Conservation (phyloP, 2,329 filamentous ascomycete genomes). For the Aspergillus sp. region DNA sequence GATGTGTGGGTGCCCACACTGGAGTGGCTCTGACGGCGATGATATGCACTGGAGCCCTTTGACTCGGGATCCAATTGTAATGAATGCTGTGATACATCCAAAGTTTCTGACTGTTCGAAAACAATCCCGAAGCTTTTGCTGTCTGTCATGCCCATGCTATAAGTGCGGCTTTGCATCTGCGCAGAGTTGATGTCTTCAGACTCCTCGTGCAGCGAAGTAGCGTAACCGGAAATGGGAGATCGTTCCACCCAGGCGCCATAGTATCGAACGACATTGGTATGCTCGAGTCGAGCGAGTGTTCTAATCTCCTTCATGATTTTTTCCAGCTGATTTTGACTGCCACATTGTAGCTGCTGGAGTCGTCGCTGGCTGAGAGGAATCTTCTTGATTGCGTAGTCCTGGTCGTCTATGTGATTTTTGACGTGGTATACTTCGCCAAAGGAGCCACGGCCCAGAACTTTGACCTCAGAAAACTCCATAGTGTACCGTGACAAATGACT, state of each 20-base stretch:
- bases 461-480: constrained; percentile 56
- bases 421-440: constrained; percentile 67
- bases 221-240: constrained; percentile 28
- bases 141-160: constrained; percentile 23
- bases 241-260: constrained; percentile 66
- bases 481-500: constrained; percentile 48
- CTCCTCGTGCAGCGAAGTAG: constrained; percentile 10
- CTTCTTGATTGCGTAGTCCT: constrained; percentile 67
- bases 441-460: constrained; percentile 63
- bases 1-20: constrained; percentile 45
- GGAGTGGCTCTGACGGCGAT: constrained; percentile 30
- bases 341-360: constrained; percentile 54
- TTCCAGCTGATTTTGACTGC: constrained; percentile 57
- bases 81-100: constrained; percentile 8
- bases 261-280: constrained; percentile 68
- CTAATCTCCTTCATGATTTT: constrained; percentile 62
- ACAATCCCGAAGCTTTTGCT: constrained; percentile 42
- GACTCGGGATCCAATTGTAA: background rate
- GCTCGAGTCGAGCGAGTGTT: constrained; percentile 63
- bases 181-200: constrained; percentile 18
- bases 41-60: background rate
- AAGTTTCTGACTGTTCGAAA: constrained; percentile 43
- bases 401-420: constrained; percentile 62
- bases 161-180: constrained; percentile 15
- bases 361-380: constrained; percentile 59